phyloP scores from a whole-genome alignment of 2,329 filamentous ascomycete species.

The Arthrobotrys musiformis region DNA sequence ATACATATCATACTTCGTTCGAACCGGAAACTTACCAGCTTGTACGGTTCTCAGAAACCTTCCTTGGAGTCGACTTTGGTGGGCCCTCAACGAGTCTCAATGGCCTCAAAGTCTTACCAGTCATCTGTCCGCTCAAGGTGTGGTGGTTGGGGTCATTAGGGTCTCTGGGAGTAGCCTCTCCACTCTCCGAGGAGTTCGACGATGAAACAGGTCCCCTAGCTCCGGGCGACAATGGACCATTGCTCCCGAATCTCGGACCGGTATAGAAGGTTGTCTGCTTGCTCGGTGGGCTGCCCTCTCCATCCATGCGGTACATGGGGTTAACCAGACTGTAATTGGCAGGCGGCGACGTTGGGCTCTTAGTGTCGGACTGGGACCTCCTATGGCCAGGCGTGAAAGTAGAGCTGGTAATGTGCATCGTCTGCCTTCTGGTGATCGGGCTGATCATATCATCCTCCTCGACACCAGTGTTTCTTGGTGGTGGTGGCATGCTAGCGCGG shows the following conservation, averaged over 20 bases:
- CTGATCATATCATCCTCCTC: constrained; percentile 46
- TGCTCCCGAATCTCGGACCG: constrained; percentile 47
- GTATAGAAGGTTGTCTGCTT: constrained; percentile 58
- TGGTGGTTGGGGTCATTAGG: constrained; percentile 66
- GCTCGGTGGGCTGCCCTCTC: constrained; percentile 56
- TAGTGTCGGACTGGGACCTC: constrained; percentile 65
- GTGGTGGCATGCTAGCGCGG: constrained; percentile 52
- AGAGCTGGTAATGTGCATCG: constrained; percentile 60
- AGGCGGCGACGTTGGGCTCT: constrained; percentile 40
- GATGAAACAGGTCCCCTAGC: constrained; percentile 52
- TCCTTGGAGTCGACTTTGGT: constrained; percentile 55
- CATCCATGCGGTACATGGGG: constrained; percentile 56
- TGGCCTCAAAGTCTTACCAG: constrained; percentile 81
- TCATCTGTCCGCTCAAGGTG: constrained; percentile 61
- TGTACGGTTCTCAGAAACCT: constrained; percentile 58
- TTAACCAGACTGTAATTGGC: constrained; percentile 47
- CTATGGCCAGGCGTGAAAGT: constrained; percentile 61
- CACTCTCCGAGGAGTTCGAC: constrained; percentile 54
- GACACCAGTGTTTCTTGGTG: constrained; percentile 13
- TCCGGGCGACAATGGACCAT: constrained; percentile 53
- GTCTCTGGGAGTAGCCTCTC: constrained; percentile 28
- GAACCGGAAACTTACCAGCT: constrained; percentile 58
- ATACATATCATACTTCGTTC: not conserved
- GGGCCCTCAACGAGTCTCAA: constrained; percentile 86
- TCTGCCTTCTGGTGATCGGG: constrained; percentile 44